Evolutionary conservation across 345 rosid species (phyloP), one percentile per base, ranked within the genome.

Genomic region (Brassica cretica): DNA sequence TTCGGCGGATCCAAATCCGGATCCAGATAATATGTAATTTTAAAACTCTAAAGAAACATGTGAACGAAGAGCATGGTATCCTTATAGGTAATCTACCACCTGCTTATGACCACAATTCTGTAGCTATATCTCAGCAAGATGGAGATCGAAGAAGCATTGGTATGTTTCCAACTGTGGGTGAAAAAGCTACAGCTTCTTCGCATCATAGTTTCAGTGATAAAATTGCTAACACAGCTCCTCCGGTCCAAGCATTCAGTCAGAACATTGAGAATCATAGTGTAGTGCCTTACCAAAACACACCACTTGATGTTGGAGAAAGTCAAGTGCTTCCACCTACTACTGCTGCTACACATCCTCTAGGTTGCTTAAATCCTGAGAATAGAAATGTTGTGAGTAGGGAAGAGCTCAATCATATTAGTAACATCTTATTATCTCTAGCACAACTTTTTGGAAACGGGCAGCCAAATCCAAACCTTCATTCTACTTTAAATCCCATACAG

Each of bases 381-480:
- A 76, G 25, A 79, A 79, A 59, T 75, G 64, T 78, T 70, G 91
- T 84, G 68, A 85, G 86, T 66, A 81, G 83, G 68, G 94, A 85
- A 66, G 89, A 86, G 63, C 83, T 87, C 33, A 80, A 81, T 70
- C 87, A 88, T 74, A 84, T 91, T 74, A 85, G 85, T 73, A 84
- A 84, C 80, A 81, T 92, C 78, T 87, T 92, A 41, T 89, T 89
- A 63, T 89, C 97, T 84, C 81, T 95, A 78, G 94, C 85, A 62
- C 93, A 89, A 84, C 70, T 89, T 32, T 85, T 93, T 74, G 96
- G 87, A 64, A 88, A 87, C 30, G 87, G 91, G 75, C 90, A 88
- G 82, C 91, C 89, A 68, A 88, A 86, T 81, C 84, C 95, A n/a
- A 87, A 87, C 30, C 85, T 87, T 73, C 85, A 77, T 69, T 82